Percentiles rank a stretch among this genome's conserved stretches.
Conservation (phyloP, 305 asterid genomes). For the Plantago rigida region DNA sequence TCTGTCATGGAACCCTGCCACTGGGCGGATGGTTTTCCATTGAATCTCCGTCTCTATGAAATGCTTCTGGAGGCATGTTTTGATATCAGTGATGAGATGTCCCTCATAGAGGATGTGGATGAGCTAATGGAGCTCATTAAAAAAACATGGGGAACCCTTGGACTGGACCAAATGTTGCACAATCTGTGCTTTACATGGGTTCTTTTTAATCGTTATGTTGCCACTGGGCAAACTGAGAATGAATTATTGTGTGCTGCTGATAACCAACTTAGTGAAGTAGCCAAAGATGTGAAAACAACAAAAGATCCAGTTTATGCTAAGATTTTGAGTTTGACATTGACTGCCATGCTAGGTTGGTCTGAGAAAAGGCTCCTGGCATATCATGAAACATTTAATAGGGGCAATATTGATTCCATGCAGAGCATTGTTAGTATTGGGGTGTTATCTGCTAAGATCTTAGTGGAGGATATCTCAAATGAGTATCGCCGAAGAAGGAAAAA, state of each 20-base stretch:
- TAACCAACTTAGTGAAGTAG: constrained; percentile 70
- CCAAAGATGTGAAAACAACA: constrained; percentile 75
- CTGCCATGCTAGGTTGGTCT: constrained; percentile 91
- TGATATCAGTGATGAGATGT: constrained; percentile 62
- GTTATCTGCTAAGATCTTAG: constrained; percentile 69
- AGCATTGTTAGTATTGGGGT: constrained; percentile 81
- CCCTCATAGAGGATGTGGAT: constrained; percentile 78
- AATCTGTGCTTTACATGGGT: constrained; percentile 86
- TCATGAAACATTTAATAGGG: constrained; percentile 75
- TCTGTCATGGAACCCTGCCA: constrained; percentile 60
- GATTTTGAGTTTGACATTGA: constrained; percentile 72
- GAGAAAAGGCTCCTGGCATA: constrained; percentile 94
- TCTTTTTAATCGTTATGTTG: constrained; percentile 71
- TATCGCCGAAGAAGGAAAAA: constrained; percentile 79
- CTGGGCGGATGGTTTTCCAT: constrained; percentile 92
- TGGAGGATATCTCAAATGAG: constrained; percentile 90
- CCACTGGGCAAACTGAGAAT: constrained; percentile 69
- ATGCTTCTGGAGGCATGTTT: constrained; percentile 81
- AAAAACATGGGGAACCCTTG: constrained; percentile 86
- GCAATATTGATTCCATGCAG: constrained; percentile 74
- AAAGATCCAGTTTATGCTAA: constrained; percentile 69
- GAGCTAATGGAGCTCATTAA: constrained; percentile 90
- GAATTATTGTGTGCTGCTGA: constrained; percentile 75
- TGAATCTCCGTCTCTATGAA: constrained; percentile 82
- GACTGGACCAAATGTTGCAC: constrained; percentile 76